These are phyloP conservation scores for Scheffersomyces insectosa DNA, from an alignment of 1,139 yeast genomes.

Conservation along the genomic window DNA sequence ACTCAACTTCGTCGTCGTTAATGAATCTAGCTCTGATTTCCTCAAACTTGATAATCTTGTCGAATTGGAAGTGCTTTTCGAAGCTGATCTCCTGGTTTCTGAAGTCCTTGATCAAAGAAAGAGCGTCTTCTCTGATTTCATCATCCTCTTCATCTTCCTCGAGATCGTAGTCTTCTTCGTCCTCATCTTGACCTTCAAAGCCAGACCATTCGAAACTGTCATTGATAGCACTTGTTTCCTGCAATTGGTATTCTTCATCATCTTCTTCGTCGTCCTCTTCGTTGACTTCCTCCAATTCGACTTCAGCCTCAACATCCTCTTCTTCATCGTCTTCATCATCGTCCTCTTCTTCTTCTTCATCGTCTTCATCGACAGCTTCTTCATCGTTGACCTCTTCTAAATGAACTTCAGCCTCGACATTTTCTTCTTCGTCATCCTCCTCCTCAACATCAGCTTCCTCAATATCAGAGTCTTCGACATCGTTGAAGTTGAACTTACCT, in stretches of 20 bases:
- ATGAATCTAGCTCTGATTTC: conserved; percentile 42
- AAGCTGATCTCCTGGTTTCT: conserved; percentile 43
- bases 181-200: conserved; percentile 11
- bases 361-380: conserved; percentile 14
- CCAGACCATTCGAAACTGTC: conserved; percentile 14
- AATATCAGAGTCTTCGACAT: conserved; percentile 18
- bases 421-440: conserved; percentile 18
- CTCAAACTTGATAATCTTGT: conserved; percentile 39
- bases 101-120: conserved; percentile 40
- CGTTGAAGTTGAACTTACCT: conserved; percentile 42
- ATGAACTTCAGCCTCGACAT: conserved; percentile 10
- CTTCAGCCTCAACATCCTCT: conserved; percentile 10
- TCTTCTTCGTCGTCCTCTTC: conserved; percentile 3
- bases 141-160: conserved; percentile 28
- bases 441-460: conserved; percentile 20
- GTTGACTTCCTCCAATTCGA: conserved; percentile 2
- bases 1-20: conserved; percentile 44
- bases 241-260: conserved; percentile 10
- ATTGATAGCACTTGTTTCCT: conserved; percentile 7
- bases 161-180: conserved; percentile 8
- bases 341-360: conserved; percentile 12
- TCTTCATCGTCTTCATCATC: conserved; percentile 12
- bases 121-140: conserved; percentile 46
- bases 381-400: conserved; percentile 7
- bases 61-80: conserved; percentile 49